A percentile compares a stretch with the other conserved stretches of the same genome.
Conservation (phyloP, 1,284 basidiomycete species). For the Sanguinoderma infundibulare region DNA sequence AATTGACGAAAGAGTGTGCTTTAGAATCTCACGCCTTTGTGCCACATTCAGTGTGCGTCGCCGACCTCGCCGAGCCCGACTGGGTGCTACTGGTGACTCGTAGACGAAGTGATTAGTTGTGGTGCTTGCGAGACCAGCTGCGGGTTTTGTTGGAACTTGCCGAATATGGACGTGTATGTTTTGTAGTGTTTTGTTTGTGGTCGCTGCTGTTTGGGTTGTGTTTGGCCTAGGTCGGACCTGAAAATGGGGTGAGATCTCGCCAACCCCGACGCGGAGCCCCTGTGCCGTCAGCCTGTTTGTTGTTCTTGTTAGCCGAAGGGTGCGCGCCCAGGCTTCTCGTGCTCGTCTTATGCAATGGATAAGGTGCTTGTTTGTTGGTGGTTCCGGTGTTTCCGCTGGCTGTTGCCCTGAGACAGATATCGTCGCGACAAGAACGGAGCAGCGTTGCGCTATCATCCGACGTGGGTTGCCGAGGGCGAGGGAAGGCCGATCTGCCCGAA, state of each 20-base stretch:
- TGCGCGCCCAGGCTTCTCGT: neutral
- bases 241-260: neutral
- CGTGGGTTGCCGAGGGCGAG: neutral
- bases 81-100: neutral
- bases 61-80: neutral
- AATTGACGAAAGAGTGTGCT: constrained; percentile 3
- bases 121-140: neutral
- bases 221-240: constrained; percentile 1
- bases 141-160: neutral
- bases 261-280: neutral
- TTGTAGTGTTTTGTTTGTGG: too few species aligned
- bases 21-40: neutral
- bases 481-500: neutral
- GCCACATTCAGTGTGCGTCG: neutral
- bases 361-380: neutral
- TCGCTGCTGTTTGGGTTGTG: neutral
- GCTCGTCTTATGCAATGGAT: neutral
- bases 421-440: neutral
- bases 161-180: neutral
- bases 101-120: too few species aligned
- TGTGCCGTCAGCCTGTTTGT: neutral
- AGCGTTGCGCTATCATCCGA: neutral
- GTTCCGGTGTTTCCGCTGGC: neutral
- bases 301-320: neutral
- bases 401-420: neutral